These are phyloP conservation scores for Saturnispora serradocipensis DNA, from an alignment of 805 yeast species.

Conservation along the genomic window DNA sequence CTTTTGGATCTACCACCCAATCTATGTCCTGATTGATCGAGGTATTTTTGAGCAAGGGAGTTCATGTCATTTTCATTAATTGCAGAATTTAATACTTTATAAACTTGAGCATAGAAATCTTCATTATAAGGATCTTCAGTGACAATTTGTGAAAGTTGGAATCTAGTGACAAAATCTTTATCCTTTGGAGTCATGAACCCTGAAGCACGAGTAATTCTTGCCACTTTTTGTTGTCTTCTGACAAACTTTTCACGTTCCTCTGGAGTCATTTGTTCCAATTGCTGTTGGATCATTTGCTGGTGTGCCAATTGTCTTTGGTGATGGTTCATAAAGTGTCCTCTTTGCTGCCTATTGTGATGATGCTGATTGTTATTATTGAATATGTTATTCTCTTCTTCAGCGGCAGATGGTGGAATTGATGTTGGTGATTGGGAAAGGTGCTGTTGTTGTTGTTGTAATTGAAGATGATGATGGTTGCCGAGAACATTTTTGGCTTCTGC, in stretches of 20 bases:
- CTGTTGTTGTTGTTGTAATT: neutral
- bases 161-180: slow-evolving; percentile 88
- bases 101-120: slow-evolving; percentile 93
- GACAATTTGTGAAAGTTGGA: slow-evolving; percentile 90
- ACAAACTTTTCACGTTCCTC: slow-evolving; percentile 64
- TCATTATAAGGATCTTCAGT: slow-evolving; percentile 96
- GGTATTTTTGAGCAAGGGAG: slow-evolving; percentile 85
- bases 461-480: slow-evolving; percentile 2
- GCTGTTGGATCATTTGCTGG: slow-evolving; percentile 24
- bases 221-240: slow-evolving; percentile 64
- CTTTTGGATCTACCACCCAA: slow-evolving; percentile 76
- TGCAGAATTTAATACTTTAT: slow-evolving; percentile 58
- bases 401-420: slow-evolving; percentile 8
- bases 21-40: slow-evolving; percentile 86
- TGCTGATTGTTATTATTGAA: neutral
- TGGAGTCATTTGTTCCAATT: slow-evolving; percentile 42
- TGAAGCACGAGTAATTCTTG: slow-evolving; percentile 67
- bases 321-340: slow-evolving; percentile 8
- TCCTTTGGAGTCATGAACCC: slow-evolving; percentile 97
- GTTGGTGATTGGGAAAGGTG: neutral
- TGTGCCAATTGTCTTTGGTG: slow-evolving; percentile 20
- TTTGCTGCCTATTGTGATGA: slow-evolving; percentile 16
- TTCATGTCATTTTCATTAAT: slow-evolving; percentile 53
- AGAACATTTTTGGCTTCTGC: slow-evolving; percentile 6
- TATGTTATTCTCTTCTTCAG: slow-evolving; percentile 1